Conservation (phyloP, 257 asterid genomes). For the Solanum habrochaites region DNA sequence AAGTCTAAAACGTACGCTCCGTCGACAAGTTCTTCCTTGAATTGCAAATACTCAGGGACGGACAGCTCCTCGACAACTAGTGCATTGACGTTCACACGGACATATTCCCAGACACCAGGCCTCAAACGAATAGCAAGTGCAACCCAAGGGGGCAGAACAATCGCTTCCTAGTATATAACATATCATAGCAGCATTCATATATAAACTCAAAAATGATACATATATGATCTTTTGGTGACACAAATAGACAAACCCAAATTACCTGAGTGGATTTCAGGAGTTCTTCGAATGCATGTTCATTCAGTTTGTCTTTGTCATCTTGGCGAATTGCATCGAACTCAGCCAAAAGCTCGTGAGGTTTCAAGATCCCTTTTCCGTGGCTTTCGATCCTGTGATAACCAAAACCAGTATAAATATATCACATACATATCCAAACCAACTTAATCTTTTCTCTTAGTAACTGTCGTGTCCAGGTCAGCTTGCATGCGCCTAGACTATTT, state of each 20-base stretch:
- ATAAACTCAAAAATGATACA: background rate
- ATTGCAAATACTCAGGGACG: slow-evolving; percentile 69
- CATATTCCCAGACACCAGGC: slow-evolving; percentile 93
- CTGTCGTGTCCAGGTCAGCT: background rate
- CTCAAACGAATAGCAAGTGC: slow-evolving; percentile 89
- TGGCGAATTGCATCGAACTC: slow-evolving; percentile 55
- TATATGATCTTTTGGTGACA: background rate
- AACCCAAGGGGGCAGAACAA: slow-evolving; percentile 88
- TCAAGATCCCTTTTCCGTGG: slow-evolving; percentile 84
- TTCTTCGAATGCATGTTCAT: slow-evolving; percentile 66
- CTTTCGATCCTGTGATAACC: slow-evolving; percentile 45
- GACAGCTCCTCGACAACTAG: slow-evolving; percentile 67
- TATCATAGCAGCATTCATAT: background rate
- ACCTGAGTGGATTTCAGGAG: slow-evolving; percentile 80
- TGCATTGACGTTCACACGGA: slow-evolving; percentile 60
- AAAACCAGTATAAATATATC: background rate
- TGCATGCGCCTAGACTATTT: background rate
- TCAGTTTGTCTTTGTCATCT: slow-evolving; percentile 35
- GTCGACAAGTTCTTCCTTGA: slow-evolving; percentile 84
- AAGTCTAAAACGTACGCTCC: slow-evolving; percentile 38
- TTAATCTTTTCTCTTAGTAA: background rate
- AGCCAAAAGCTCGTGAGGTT: slow-evolving; percentile 68
- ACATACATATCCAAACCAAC: background rate
- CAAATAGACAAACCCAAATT: background rate
- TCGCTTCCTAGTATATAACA: slow-evolving; percentile 48